Evolutionary conservation across 345 rosid genomes (phyloP).

Genomic region (Murraya koenigii): DNA sequence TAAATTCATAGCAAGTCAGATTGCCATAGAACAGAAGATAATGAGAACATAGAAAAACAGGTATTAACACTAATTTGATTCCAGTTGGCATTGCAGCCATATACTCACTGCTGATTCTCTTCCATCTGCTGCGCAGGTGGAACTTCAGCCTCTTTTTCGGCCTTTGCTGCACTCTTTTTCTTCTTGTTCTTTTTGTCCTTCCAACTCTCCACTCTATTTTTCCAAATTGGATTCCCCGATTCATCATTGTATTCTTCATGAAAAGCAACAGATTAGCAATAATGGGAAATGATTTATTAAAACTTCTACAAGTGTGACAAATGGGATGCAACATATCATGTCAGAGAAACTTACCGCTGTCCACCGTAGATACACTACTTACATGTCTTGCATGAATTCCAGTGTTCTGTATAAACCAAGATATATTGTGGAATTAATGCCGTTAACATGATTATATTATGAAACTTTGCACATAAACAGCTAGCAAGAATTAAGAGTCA

Average conservation of each 20-base stretch:
- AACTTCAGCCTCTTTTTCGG: conserved; percentile 55
- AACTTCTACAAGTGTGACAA: not conserved
- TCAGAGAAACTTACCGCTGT: conserved; percentile 62
- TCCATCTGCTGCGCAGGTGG: conserved; percentile 92
- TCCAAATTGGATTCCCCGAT: conserved; percentile 91
- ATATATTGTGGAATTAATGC: not conserved
- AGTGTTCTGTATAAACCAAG: conserved; percentile 51
- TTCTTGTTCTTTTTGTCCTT: conserved; percentile 92
- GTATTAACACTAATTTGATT: not conserved
- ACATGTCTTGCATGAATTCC: conserved; percentile 93
- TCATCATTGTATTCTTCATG: conserved; percentile 77
- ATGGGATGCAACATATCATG: conserved; percentile 1
- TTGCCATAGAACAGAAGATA: not conserved
- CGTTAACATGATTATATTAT: not conserved
- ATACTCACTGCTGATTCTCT: conserved; percentile 60
- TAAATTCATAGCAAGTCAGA: conserved; percentile 9
- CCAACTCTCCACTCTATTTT: conserved; percentile 96
- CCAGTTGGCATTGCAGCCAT: not conserved
- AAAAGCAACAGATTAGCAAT: conserved; percentile 9
- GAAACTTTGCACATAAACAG: not conserved
- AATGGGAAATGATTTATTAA: not conserved
- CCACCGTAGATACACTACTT: conserved; percentile 84
- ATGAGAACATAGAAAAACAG: not conserved
- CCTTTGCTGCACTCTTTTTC: conserved; percentile 57
- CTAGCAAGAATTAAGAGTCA: not conserved